Base-by-base conservation (phyloP, 1,284 basidiomycete species). In the Cerioporus squamosus region DNA sequence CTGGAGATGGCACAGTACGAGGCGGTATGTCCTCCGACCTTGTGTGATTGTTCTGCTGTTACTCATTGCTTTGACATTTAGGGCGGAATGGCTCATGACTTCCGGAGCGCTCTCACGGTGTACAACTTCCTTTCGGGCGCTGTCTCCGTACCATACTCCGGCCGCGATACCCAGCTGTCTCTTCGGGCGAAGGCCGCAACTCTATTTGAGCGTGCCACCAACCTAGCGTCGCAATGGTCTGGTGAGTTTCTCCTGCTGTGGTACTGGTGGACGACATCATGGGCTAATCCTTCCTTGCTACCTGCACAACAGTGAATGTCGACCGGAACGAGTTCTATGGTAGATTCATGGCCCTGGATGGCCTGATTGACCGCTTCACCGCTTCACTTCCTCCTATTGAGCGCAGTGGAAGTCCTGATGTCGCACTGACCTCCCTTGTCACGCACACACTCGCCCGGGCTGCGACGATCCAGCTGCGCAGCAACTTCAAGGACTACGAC, bases 121-220 rank as follows among this genome's bases (percentile, higher is more conserved):
- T 47, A 65, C 43, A 65, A 61, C 9, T 75, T 74, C 55, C 55
- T 76, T 40, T 58, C 64, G 18, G 68, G 67, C 7, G 55, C 57
- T 39, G 57, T 61, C 14, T 33, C 57, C 17, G 51, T 52, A 10
- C 56, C 61, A 42, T 44, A 57, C 7, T 63, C 62, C 42, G 67
- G 67, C 23, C 68, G 64, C 31, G 55, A 58, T 14, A 57, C 64
- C 0, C 56, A 65, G 8, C 57, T 71, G 2, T 70, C 75, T 0
- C 61, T 76, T 4, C 69, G 71, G n/a, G 69, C 75, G 10, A 79
- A 79, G 63, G 75, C 75, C 0, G 66, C 74, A 3, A 70, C 76
- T 5, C 57, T 78, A 0, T 69, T 77, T 43, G 74, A 77, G 51
- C 69, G 74, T 23, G 76, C 77, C 0, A 71, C 73, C 6, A 50